A percentile compares a stretch with the other conserved stretches of the same genome.
These are phyloP conservation scores for Melampsora abietis-canadensis DNA, from an alignment of 1,284 basidiomycete genomes.

Conservation along the genomic window DNA sequence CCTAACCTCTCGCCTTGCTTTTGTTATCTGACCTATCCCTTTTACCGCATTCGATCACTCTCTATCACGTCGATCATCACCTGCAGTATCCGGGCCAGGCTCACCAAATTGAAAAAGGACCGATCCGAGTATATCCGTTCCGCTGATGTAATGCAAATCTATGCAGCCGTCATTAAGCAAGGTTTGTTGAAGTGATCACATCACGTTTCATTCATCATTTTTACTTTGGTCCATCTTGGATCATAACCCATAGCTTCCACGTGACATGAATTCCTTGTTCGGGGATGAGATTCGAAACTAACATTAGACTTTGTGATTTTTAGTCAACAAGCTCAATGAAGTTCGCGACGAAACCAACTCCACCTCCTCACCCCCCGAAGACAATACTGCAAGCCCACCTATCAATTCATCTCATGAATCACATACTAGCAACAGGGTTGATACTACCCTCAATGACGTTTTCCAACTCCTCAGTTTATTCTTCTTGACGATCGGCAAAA, in stretches of 20 bases:
- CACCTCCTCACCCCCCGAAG: constrained; percentile 23
- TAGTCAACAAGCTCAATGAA: constrained; percentile 87
- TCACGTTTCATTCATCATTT: constrained; percentile 4
- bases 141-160: constrained; percentile 87
- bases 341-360: constrained; percentile 65
- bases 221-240: neutral
- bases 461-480: constrained; percentile 61
- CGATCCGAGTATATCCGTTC: constrained; percentile 82
- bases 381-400: constrained; percentile 33
- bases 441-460: constrained; percentile 87
- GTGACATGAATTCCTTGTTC: constrained; percentile 4
- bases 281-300: neutral
- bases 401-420: constrained; percentile 33
- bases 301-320: neutral
- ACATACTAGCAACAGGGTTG: constrained; percentile 66
- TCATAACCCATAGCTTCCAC: constrained; percentile 13
- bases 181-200: constrained; percentile 54
- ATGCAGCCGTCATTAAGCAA: constrained; percentile 91
- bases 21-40: neutral
- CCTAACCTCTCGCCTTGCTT: neutral
- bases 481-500: constrained; percentile 70
- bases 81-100: constrained; percentile 76
- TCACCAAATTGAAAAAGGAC: constrained; percentile 81
- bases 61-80: neutral
- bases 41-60: constrained; percentile 2